Conservation (phyloP, 257 asterid species). For the Osmanthus fragrans region DNA sequence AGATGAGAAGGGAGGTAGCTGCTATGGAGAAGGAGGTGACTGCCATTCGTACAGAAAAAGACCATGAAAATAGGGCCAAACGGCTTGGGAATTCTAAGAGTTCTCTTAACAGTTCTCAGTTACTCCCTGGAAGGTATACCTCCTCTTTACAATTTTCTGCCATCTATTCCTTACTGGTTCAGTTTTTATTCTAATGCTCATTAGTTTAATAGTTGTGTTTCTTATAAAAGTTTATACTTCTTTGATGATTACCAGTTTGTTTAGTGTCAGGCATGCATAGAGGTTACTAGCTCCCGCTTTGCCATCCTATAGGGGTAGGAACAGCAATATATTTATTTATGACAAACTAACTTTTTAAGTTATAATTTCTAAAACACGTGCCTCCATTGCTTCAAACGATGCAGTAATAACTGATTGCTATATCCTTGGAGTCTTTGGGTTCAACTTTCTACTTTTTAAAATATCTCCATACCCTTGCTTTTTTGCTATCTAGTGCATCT, state of each 20-base stretch:
- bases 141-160: constrained; percentile 12
- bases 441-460: neutral
- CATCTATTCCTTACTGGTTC: neutral
- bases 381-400: neutral
- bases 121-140: constrained; percentile 75
- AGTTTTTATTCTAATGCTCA: neutral
- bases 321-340: neutral
- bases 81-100: constrained; percentile 66
- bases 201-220: neutral
- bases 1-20: constrained; percentile 98
- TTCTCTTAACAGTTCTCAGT: constrained; percentile 68
- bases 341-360: neutral
- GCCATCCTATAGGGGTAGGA: neutral
- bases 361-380: neutral
- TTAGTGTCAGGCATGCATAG: neutral
- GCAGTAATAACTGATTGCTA: neutral
- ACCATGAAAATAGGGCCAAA: constrained; percentile 73
- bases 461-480: too few species aligned
- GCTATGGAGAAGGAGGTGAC: constrained; percentile 99
- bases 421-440: neutral
- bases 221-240: neutral
- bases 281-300: neutral
- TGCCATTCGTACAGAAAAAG: constrained; percentile 91
- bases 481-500: too few species aligned
- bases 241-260: neutral